These are phyloP conservation scores for Salix udensis DNA, from an alignment of 345 rosid genomes.

Conservation along the genomic window DNA sequence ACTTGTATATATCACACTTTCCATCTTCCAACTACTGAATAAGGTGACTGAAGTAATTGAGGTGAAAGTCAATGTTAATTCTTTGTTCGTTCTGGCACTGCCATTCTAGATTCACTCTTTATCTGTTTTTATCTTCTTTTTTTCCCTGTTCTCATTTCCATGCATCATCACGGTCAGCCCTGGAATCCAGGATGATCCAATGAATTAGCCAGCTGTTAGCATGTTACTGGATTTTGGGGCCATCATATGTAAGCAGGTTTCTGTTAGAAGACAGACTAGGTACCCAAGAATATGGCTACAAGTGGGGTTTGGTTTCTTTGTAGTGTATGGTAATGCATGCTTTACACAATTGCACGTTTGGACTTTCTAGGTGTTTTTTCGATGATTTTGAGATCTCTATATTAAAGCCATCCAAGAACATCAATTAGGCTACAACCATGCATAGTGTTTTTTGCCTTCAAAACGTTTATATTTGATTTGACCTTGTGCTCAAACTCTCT, in stretches of 20 bases:
- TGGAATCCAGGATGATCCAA: neutral
- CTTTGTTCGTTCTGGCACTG: neutral
- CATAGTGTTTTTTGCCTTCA: no score
- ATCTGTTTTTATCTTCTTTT: neutral
- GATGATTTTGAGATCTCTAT: no score
- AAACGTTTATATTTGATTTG: no score
- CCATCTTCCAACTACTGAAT: no score
- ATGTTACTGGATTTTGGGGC: neutral
- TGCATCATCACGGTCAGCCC: neutral
- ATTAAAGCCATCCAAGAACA: no score
- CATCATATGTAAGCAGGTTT: neutral
- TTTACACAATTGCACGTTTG: neutral
- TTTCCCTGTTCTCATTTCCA: neutral
- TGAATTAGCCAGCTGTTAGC: neutral
- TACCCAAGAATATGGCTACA: neutral
- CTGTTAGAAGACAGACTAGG: neutral
- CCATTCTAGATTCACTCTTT: neutral
- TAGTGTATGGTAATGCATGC: neutral
- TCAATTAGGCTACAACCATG: no score
- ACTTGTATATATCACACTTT: neutral
- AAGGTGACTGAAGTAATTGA: neutral
- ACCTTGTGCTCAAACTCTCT: no score
- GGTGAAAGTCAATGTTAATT: neutral
- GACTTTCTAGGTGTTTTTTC: neutral
- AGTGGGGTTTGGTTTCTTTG: neutral